Base-by-base conservation (phyloP, 106 monocot species). In the Posidonia australis region DNA sequence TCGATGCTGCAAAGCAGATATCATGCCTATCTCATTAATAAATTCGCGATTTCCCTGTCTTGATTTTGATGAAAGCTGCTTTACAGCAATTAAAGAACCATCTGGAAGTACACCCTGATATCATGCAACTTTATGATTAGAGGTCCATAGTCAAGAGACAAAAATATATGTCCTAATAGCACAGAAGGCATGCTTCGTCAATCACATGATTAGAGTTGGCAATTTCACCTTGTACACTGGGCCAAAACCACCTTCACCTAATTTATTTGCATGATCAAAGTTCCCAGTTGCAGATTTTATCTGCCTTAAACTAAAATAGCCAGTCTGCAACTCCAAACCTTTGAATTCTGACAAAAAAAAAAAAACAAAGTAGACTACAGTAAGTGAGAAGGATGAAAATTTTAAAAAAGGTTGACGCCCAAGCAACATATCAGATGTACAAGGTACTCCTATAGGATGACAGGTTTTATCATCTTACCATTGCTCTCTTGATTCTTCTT, bases 201-300 rank as follows among this genome's bases (percentile, higher is more conserved):
- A 0, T 10, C 44, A n/a, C n/a, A n/a, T n/a, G n/a, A n/a, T n/a
- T n/a, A 45, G 0, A 45, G 54, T 54, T 11, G 7, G 22, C 9
- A 56, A 7, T 56, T 5, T 22, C 44, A 63, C 62, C 62, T 63
- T 63, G 30, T 23, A 63, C 6, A 63, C 62, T 44, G 62, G 22
- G 17, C 62, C 62, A 44, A 63, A 63, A 2, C 62, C 62, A 13
- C 62, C 62, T 45, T 63, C 62, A 21, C 62, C 62, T 44, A 63
- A 19, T 44, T 63, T 63, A 63, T 63, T 43, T 63, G 17, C 43
- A 12, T 42, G 67, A 17, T 52, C 36, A 44, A 68, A 68, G 42
- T 68, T 30, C n/a, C n/a, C n/a, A n/a, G n/a, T n/a, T n/a, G n/a
- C n/a, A n/a, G n/a, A n/a, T n/a, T n/a, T n/a, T n/a, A 63, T 45